phyloP scores from a whole-genome alignment of 257 asterid species.

The Verbena officinalis region DNA sequence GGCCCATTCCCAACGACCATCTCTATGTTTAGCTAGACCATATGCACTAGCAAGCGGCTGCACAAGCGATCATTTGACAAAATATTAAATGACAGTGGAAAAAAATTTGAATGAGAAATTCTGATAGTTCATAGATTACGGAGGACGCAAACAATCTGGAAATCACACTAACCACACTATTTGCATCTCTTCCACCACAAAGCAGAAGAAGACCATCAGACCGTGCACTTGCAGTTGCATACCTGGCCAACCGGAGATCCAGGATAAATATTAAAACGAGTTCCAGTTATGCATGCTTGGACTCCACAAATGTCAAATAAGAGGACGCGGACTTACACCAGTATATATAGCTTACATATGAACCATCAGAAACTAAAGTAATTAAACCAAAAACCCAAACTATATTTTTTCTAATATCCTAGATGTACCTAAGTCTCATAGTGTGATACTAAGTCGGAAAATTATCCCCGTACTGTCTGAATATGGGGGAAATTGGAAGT shows the following conservation, averaged over 20 bases:
- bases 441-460: not conserved
- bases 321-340: conserved; percentile 9
- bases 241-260: conserved; percentile 54
- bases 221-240: conserved; percentile 99
- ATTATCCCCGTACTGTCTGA: not conserved
- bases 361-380: not conserved
- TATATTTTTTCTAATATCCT: not conserved
- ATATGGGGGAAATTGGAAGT: not conserved
- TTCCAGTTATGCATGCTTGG: conserved; percentile 15
- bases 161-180: conserved; percentile 80
- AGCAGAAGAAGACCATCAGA: conserved; percentile 99
- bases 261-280: conserved; percentile 26
- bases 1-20: conserved; percentile 99
- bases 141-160: conserved; percentile 11
- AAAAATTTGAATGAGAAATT: conserved; percentile 7
- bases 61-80: conserved; percentile 25
- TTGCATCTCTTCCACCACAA: conserved; percentile 99
- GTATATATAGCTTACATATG: conserved; percentile 14
- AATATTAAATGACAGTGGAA: conserved; percentile 19
- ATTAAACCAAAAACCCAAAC: conserved; percentile 8
- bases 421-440: not conserved
- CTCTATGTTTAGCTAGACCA: conserved; percentile 99
- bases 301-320: conserved; percentile 2
- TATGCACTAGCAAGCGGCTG: conserved; percentile 98
- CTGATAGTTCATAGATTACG: no score